Base-by-base conservation (phyloP, 441 rosid genomes). In the Populus tomentosa region DNA sequence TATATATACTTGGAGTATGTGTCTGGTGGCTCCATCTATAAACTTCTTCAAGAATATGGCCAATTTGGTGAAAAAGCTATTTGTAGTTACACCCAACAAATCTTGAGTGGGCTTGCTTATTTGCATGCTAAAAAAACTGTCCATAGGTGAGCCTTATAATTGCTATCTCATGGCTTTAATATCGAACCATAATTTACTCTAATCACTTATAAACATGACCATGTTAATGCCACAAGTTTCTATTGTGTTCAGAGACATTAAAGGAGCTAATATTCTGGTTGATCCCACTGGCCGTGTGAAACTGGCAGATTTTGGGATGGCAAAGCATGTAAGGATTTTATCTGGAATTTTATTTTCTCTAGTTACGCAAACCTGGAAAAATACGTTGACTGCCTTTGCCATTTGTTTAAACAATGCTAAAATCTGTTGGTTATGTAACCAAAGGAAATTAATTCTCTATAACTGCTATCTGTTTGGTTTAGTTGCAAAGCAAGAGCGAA, bases 291-390 rank as follows among this genome's bases (percentile, higher is more conserved):
- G 99, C 72, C 94, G 98, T n/a, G 98, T 96, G 69, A 96, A 96
- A 79, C 85, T 96, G 86, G 99, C 97, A 76, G 98, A 96, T 84
- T 96, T 96, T 80, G 99, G 99, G 87, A 96, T 96, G 99, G 99
- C 99, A 78, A 94, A 96, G 87, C 99, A 94, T 81, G 99, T 96
- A 89, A 89, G 94, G 24, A 66, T 23, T 26, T 42, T 64, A 30
- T 69, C 71, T 32, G 23, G 67, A 66, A 42, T 66, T 42, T 28
- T 74, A 3, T 66, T 66, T 10, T 68, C 42, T 68, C 35, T 67
- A 67, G 38, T 5, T 32, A 18, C 4, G 7, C n/a, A n/a, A 36
- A 18, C 26, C 8, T 2, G 62, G 62, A n/a, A 20, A 56, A 56
- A 56, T 20, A 56, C 20, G 62, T 20, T 56, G 62, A 18, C 62